phyloP scores from a whole-genome alignment of 192 early-diverging fungal genomes.

The Dissophora globulifera region DNA sequence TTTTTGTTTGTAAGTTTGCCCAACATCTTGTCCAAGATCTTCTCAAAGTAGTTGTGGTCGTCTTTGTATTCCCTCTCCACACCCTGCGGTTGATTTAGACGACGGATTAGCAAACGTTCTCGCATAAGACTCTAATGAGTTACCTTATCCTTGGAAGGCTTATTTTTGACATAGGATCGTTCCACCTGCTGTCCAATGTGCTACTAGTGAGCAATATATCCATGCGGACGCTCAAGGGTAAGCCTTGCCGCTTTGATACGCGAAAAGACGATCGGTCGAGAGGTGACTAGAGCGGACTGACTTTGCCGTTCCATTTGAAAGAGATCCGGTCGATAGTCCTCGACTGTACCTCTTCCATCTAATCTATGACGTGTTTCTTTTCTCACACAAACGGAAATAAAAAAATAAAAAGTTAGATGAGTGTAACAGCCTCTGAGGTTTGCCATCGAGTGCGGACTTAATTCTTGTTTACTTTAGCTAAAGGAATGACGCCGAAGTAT shows the following conservation, averaged over 20 bases:
- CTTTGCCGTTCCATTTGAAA: conserved; percentile 76
- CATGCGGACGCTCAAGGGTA: conserved; percentile 69
- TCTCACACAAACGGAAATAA: neutral
- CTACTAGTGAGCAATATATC: conserved; percentile 38
- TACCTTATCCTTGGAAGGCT: conserved; percentile 81
- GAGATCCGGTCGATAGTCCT: conserved; percentile 74
- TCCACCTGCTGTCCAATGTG: conserved; percentile 51
- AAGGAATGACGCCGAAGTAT: neutral
- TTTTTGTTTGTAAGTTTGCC: conserved; percentile 52
- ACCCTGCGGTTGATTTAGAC: conserved; percentile 58
- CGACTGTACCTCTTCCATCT: conserved; percentile 66
- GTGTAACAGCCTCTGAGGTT: no score
- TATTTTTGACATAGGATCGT: conserved; percentile 68
- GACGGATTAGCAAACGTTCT: no score
- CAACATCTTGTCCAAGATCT: conserved; percentile 69
- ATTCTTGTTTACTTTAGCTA: no score
- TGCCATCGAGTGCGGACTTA: no score
- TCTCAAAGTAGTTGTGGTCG: conserved; percentile 77
- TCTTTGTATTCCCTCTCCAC: conserved; percentile 85
- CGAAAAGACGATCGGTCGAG: conserved; percentile 83
- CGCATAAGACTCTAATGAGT: neutral
- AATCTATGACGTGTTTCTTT: conserved; percentile 63
- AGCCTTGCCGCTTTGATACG: conserved; percentile 85
- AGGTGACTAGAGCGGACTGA: conserved; percentile 77
- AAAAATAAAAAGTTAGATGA: neutral